Base-by-base conservation (phyloP, 2,329 filamentous ascomycete genomes). In the Rhynchosporium agropyri region DNA sequence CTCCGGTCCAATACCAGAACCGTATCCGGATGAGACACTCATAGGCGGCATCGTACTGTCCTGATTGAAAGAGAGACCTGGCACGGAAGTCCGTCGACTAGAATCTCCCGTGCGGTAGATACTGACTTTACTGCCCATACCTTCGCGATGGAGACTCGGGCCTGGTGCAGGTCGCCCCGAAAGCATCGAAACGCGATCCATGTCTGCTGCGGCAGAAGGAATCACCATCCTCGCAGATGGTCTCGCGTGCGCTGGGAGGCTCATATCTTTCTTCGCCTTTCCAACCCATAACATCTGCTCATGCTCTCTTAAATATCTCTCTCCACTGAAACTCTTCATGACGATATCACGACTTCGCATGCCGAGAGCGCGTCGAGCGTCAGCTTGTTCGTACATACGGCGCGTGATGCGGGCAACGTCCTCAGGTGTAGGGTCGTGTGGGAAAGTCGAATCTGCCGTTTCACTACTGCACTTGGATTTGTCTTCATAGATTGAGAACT, bases 241-340 rank as follows among this genome's bases (percentile, higher is more conserved):
- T 5, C 56, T 49, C 7, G 49, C n/a, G 8, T 38, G 9, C 28
- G 15, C 12, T 0, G 62, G 62, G 28, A 60, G 28, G 4, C 20
- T 29, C 51, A 63, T 60, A 38, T 63, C 62, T 28, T 55, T 60
- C 45, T 57, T 60, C 33, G 62, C 50, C 29, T 63, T 60, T 28
- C 62, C 62, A 40, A 63, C 60, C 62, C 82, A 84, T 61, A 83
- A 80, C 80, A 82, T 84, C 69, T 87, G 84, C 70, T 86, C 84
- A 71, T 86, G 84, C 70, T 86, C 84, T 43, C 85, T 79, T 28
- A 86, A 78, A 69, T 86, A 87, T 0, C 84, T 78, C 50, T 85
- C 82, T 3, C 83, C 83, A 53, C 81, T 80, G 72, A 87, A 87
- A 10, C 79, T 82, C 67, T 83, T 83, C 61, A 84, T 81, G 2